A percentile compares a stretch with the other conserved stretches of the same genome.
phyloP scores from a whole-genome alignment of 305 asterid species.

The Fraxinus greggii region DNA sequence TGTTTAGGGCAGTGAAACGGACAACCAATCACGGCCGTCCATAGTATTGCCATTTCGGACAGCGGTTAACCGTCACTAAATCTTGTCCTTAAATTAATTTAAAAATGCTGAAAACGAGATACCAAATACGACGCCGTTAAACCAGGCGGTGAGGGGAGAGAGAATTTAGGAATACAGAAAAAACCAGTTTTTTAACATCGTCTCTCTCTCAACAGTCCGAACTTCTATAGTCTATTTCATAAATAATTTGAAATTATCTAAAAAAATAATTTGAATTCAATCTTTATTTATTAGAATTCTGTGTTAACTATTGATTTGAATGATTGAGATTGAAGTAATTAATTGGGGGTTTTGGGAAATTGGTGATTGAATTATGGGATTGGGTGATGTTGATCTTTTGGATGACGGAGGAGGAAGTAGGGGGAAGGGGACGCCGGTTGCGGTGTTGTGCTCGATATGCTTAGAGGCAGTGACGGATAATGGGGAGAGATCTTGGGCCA shows the following conservation, averaged over 20 bases:
- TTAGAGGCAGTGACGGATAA: constrained; percentile 41
- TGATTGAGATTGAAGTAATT: neutral
- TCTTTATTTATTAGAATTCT: neutral
- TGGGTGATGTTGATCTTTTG: constrained; percentile 31
- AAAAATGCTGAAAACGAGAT: neutral
- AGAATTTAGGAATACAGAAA: constrained; percentile 8
- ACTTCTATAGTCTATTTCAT: neutral
- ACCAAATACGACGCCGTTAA: constrained; percentile 28
- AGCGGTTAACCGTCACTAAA: constrained; percentile 19
- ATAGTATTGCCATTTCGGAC: neutral
- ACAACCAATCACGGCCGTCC: neutral
- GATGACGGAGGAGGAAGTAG: constrained; percentile 31
- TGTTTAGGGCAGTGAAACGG: neutral
- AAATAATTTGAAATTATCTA: neutral
- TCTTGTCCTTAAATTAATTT: neutral
- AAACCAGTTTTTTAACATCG: neutral
- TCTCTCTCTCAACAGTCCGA: constrained; percentile 16
- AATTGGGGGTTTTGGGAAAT: neutral
- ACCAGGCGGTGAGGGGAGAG: constrained; percentile 29
- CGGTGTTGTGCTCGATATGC: constrained; percentile 47
- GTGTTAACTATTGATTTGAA: neutral
- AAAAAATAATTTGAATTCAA: neutral
- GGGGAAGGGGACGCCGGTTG: constrained; percentile 27
- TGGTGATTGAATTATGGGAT: constrained; percentile 33
- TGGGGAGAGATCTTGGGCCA: constrained; percentile 49